phyloP scores from a whole-genome alignment of 352 stramenopile species.

The Pythium aristosporum region DNA sequence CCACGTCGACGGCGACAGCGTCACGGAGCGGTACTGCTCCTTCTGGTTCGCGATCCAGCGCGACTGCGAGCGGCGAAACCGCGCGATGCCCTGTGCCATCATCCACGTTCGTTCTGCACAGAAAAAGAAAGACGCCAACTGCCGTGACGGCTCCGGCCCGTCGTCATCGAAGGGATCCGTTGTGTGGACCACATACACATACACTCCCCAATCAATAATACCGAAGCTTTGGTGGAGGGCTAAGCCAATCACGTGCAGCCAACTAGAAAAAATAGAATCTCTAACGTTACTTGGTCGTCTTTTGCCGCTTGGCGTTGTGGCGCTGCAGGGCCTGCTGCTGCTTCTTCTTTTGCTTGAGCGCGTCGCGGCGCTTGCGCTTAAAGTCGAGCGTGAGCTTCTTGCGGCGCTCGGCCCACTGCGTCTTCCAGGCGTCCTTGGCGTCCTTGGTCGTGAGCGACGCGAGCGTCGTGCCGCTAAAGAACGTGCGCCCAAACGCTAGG shows the following conservation, averaged over 20 bases:
- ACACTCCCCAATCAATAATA: background rate
- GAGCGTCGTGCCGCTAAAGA: conserved; percentile 28
- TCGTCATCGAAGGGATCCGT: background rate
- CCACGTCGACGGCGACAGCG: conserved; percentile 8
- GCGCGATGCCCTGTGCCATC: background rate
- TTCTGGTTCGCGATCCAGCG: conserved; percentile 19
- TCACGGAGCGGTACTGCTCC: conserved; percentile 8
- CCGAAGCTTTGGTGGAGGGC: background rate
- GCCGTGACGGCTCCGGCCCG: no score
- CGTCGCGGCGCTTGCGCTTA: conserved; percentile 77
- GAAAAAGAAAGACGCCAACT: no score
- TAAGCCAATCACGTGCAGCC: background rate
- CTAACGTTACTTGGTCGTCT: conserved; percentile 16
- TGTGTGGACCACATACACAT: conserved; percentile 3
- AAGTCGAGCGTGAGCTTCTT: conserved; percentile 82
- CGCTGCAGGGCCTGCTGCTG: conserved; percentile 41
- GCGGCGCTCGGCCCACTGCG: conserved; percentile 51
- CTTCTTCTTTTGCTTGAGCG: conserved; percentile 75
- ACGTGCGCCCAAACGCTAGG: conserved; percentile 57
- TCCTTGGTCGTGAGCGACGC: conserved; percentile 23
- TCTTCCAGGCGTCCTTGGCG: conserved; percentile 19
- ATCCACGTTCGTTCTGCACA: no score
- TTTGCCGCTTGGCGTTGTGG: conserved; percentile 41
- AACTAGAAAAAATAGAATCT: background rate
- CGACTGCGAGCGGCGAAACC: conserved; percentile 11